phyloP scores from a whole-genome alignment of 2,329 filamentous ascomycete species.

The Fusarium sp. region DNA sequence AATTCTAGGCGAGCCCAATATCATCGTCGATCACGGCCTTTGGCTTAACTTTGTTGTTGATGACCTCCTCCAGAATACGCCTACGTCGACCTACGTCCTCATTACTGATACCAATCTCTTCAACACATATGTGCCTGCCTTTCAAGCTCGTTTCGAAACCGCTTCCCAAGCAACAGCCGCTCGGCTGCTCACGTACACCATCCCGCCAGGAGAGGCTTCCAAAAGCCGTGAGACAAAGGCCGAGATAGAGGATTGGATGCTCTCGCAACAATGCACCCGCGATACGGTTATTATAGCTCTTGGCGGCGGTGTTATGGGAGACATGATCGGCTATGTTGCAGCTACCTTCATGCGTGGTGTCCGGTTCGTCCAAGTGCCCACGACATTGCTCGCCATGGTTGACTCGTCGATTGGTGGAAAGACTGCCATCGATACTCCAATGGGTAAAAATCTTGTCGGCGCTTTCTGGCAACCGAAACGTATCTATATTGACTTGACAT shows the following conservation, averaged over 20 bases:
- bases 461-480: conserved; percentile 96
- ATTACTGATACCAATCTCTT: conserved; percentile 96
- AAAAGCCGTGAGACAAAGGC: conserved; percentile 95
- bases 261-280: conserved; percentile 88
- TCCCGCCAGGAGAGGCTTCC: conserved; percentile 90
- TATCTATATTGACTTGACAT: conserved; percentile 93
- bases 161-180: conserved; percentile 49
- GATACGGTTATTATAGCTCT: conserved; percentile 96
- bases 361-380: conserved; percentile 95
- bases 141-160: conserved; percentile 59
- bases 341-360: conserved; percentile 99
- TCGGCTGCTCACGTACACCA: conserved; percentile 84
- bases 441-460: conserved; percentile 95
- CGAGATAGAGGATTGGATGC: conserved; percentile 97
- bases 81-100: conserved; percentile 92
- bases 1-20: conserved; percentile 89
- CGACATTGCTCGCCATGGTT: conserved; percentile 94
- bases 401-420: conserved; percentile 98
- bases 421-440: conserved; percentile 95
- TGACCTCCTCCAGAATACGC: conserved; percentile 80
- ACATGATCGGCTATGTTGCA: conserved; percentile 97
- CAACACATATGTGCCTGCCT: conserved; percentile 80
- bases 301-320: conserved; percentile 95
- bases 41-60: conserved; percentile 84
- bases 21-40: conserved; percentile 90